Base-by-base conservation (phyloP, 768 basidiomycete species). In the Auricularia auricula-judae region DNA sequence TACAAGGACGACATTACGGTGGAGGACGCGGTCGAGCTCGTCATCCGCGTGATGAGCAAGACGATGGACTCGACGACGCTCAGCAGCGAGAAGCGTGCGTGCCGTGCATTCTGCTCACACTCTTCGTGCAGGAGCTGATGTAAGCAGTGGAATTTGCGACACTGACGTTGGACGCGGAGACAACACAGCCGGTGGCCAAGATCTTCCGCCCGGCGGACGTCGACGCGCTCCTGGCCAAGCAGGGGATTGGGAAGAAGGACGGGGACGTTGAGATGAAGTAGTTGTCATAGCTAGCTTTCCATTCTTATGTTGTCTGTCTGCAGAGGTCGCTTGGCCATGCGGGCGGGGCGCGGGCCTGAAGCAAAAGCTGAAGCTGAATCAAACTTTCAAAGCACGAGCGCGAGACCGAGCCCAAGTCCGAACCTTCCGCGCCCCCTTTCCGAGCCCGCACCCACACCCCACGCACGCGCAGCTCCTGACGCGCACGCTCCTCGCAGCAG, bases 61-160 rank as follows among this genome's bases (percentile, higher is more conserved):
- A 98, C 96, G 63, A 98, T 99, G 96, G 97, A 99, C 72, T 94
- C 92, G 67, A 98, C 96, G 36, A 98, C 93, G 56, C 75, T 99
- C 67, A 90, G 92, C 36, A 95, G 92, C 72, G 97, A 99, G 78
- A 98, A 98, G 75, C 79, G 97, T 97, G 70, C 72, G 93, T 76
- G 14, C 42, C 36, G 7, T 0, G 3, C 18, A 16, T 56, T 35
- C 36, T 29, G 29, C 29, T 29, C 29, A 29, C 29, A 29, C 29
- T 29, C 29, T 2, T 29, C 29, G 29, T 29, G 29, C 29, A 29
- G 29, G 29, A 29, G 33, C 63, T 18, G 21, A 62, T 36, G 12
- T 34, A 36, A 18, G 14, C 68, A 98, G 97, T 99, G 72, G 97
- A 99, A 75, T 94, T 99, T 72, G 93, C 97, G 8, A 93, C 93